Evolutionary conservation across 306 rosid species (phyloP), one percentile per base, ranked within the genome.

Genomic region (Medicago ruthenica): DNA sequence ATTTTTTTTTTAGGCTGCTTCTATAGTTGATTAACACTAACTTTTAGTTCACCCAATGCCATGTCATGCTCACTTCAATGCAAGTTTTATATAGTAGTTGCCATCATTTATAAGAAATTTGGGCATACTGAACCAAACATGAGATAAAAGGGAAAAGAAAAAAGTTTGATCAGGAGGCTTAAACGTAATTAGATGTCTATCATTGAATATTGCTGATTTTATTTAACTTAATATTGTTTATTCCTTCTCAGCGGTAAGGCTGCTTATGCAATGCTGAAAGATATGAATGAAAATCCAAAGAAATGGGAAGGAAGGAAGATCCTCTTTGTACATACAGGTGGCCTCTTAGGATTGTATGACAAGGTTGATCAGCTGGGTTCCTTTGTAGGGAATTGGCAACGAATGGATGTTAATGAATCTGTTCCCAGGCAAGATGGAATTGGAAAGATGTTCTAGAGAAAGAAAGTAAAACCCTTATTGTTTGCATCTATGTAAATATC

Each of bases 231-330:
- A 45, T 22, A 63, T 58, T 83, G 66, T 70, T 55, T 6, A 58
- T 78, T 54, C 22, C 39, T 41, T 71, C 62, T 67, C 89, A 92
- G 98, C 8, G 98, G 98, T 73, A 94, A 94, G 77, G 98, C 93
- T 67, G 92, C 88, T 34, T 88, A 81, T 85, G 90, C 84, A 58
- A 47, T 92, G 95, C 65, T 86, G 80, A 87, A 89, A 82, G 98
- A 92, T 75, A 88, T 94, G 80, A 20, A 58, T 11, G 95, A 81
- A 80, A 87, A 92, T 83, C 92, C 97, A 48, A 81, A 86, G 85
- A 89, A 90, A 65, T 94, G 98, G 98, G 98, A 90, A 87, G 96
- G 98, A 67, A 92, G 97, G 76, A 92, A 84, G 86, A 54, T 94
- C 80, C 97, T 94, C 64, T 94, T 95, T 83, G 61, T 95, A 77